Percentiles rank a stretch among this genome's conserved stretches.
Evolutionary conservation across 192 early-diverging fungal species (phyloP).

Genomic region (Rhizophagus prolifer): DNA sequence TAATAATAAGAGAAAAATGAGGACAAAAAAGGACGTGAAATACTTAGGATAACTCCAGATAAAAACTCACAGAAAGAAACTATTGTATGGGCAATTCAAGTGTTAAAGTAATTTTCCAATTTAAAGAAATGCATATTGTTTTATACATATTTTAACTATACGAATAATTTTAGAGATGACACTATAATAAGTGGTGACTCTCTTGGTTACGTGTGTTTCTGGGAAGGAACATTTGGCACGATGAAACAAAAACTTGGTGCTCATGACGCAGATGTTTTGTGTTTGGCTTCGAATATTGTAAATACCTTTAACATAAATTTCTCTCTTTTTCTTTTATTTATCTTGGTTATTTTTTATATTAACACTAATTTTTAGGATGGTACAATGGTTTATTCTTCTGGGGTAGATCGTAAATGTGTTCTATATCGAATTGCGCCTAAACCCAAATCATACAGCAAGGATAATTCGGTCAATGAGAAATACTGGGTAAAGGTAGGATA

Average conservation of each 20-base stretch:
- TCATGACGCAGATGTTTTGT: slow-evolving; percentile 88
- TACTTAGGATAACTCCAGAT: slow-evolving; percentile 76
- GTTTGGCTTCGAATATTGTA: slow-evolving; percentile 63
- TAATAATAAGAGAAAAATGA: neutral
- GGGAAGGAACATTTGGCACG: slow-evolving; percentile 71
- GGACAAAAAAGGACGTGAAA: slow-evolving; percentile 38
- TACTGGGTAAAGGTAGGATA: slow-evolving; percentile 83
- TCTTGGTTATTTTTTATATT: neutral
- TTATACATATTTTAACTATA: neutral
- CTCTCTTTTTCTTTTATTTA: neutral
- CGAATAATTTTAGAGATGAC: slow-evolving; percentile 42
- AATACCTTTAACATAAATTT: neutral
- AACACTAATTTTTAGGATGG: slow-evolving; percentile 43
- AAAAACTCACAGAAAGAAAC: slow-evolving; percentile 70
- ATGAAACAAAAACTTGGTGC: slow-evolving; percentile 65
- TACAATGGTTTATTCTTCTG: slow-evolving; percentile 78
- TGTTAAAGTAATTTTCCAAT: slow-evolving; percentile 40
- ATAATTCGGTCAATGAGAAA: slow-evolving; percentile 1
- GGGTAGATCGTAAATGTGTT: slow-evolving; percentile 86
- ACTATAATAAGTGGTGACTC: slow-evolving; percentile 91
- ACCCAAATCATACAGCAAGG: slow-evolving; percentile 17
- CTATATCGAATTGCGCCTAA: slow-evolving; percentile 57
- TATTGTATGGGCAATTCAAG: slow-evolving; percentile 83
- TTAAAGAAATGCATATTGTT: neutral
- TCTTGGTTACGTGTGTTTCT: slow-evolving; percentile 86